Conservation (phyloP, 1,284 basidiomycete species). For the Microbotryum saponariae region DNA sequence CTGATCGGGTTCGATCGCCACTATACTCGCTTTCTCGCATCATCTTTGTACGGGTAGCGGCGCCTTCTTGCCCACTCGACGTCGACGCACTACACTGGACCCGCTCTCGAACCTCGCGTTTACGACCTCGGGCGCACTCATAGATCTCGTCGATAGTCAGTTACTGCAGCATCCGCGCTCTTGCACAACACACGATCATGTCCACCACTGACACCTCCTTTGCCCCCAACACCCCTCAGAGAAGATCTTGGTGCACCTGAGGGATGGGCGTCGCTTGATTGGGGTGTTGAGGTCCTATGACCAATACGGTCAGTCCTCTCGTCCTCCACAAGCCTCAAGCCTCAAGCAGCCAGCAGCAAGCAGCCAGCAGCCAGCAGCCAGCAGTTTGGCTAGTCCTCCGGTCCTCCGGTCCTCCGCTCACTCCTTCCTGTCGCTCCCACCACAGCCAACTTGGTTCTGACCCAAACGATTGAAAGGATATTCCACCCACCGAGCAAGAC, state of each 20-base stretch:
- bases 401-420: background rate
- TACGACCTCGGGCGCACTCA: constrained; percentile 89
- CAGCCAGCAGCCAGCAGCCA: no score
- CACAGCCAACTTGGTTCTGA: constrained; percentile 42
- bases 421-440: background rate
- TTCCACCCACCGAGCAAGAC: constrained; percentile 58
- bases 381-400: no score
- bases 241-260: constrained; percentile 94
- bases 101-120: constrained; percentile 50
- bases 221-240: constrained; percentile 49
- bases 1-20: no score
- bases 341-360: no score
- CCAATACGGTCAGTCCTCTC: constrained; percentile 75
- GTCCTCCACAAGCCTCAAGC: background rate
- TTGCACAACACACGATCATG: background rate
- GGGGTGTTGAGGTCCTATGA: constrained; percentile 96
- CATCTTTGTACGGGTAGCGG: no score
- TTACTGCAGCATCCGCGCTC: constrained; percentile 41
- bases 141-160: constrained; percentile 98
- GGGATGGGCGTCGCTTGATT: constrained; percentile 92
- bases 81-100: constrained; percentile 19
- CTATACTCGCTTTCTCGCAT: no score
- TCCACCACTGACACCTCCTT: no score
- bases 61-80: no score
- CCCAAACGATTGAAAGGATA: constrained; percentile 60